Evolutionary conservation across 2,329 filamentous ascomycete species (phyloP).

Genomic region (Shiraia sp.): DNA sequence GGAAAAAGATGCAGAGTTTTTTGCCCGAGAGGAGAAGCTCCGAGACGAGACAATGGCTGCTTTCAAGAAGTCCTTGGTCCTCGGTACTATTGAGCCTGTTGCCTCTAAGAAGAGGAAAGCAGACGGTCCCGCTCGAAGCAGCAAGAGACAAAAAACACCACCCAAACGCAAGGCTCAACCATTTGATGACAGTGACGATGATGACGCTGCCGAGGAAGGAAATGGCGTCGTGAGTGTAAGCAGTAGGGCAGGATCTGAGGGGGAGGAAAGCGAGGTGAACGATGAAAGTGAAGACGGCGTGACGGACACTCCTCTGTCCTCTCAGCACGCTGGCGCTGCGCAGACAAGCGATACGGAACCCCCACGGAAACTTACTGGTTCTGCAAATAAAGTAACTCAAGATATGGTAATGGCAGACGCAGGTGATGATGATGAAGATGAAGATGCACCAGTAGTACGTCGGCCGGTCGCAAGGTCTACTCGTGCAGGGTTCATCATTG

Average conservation of each 20-base stretch:
- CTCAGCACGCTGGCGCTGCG: slow-evolving; percentile 31
- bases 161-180: slow-evolving; percentile 30
- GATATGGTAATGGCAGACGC: slow-evolving; percentile 34
- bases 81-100: slow-evolving; percentile 46
- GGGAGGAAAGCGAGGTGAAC: slow-evolving; percentile 16
- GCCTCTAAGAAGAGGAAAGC: slow-evolving; percentile 43
- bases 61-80: slow-evolving; percentile 50
- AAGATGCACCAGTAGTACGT: slow-evolving; percentile 38
- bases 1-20: slow-evolving; percentile 75
- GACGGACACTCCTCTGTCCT: slow-evolving; percentile 48
- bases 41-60: slow-evolving; percentile 59
- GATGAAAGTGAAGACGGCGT: slow-evolving; percentile 37
- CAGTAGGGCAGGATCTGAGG: slow-evolving; percentile 33
- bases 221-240: slow-evolving; percentile 23
- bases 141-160: slow-evolving; percentile 39
- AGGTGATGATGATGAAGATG: slow-evolving; percentile 46
- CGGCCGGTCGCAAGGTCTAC: slow-evolving; percentile 43
- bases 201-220: slow-evolving; percentile 22
- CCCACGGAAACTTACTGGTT: slow-evolving; percentile 5
- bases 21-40: slow-evolving; percentile 71
- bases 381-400: slow-evolving; percentile 4
- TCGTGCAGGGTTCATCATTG: slow-evolving; percentile 50
- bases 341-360: slow-evolving; percentile 18
- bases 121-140: slow-evolving; percentile 19
- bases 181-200: slow-evolving; percentile 36